Percentiles rank a stretch among this genome's conserved stretches.
phyloP scores from a whole-genome alignment of 2,329 filamentous ascomycete genomes.

The Purpureocillium takamizusanense region DNA sequence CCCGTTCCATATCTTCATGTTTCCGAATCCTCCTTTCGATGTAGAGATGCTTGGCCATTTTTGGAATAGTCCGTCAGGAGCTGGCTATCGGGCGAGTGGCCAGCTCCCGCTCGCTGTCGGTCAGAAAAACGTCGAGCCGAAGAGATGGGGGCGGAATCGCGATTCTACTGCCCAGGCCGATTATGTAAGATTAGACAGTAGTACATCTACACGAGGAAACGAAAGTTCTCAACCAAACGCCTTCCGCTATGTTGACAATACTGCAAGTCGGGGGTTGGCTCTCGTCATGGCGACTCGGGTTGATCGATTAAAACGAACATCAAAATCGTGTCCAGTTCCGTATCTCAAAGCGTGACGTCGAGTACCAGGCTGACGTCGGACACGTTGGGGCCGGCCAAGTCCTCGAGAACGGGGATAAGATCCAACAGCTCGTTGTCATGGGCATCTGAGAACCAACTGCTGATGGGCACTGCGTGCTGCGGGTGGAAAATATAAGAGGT shows the following conservation, averaged over 20 bases:
- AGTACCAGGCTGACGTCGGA: slow-evolving; percentile 95
- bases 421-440: slow-evolving; percentile 98
- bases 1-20: slow-evolving; percentile 2
- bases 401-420: slow-evolving; percentile 95
- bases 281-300: slow-evolving; percentile 18
- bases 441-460: slow-evolving; percentile 99
- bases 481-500: slow-evolving; percentile 99
- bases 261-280: slow-evolving; percentile 23
- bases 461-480: slow-evolving; percentile 96
- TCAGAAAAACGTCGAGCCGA: slow-evolving; percentile 1
- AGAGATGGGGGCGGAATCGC: slow-evolving; percentile 1
- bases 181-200: slow-evolving; percentile 44
- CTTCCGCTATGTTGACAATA: slow-evolving; percentile 43
- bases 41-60: slow-evolving; percentile 18
- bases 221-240: slow-evolving; percentile 42
- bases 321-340: slow-evolving; percentile 16
- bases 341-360: slow-evolving; percentile 67
- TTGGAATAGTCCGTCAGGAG: slow-evolving; percentile 8
- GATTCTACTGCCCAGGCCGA: slow-evolving; percentile 9
- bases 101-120: background rate
- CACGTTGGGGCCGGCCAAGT: slow-evolving; percentile 80
- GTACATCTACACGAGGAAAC: slow-evolving; percentile 42
- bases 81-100: slow-evolving; percentile 2
- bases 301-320: slow-evolving; percentile 15
- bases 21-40: slow-evolving; percentile 21